Evolutionary conservation across 495 filamentous ascomycete genomes (phyloP).

Genomic region (Penicillium manginii): DNA sequence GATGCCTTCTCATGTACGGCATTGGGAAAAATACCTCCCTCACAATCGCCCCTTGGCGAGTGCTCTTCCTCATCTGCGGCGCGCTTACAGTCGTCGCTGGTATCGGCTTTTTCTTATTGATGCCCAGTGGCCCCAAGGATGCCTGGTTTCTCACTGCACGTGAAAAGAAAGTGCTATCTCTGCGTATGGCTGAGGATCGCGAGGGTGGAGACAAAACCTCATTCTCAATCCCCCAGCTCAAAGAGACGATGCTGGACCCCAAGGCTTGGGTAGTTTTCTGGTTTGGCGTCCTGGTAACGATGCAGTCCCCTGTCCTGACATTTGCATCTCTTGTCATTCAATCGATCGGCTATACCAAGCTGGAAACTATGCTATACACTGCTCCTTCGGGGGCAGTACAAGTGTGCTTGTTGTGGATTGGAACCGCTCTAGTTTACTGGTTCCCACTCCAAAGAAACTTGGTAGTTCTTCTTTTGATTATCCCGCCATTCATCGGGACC

Average conservation of each 20-base stretch:
- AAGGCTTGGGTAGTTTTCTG: conserved; percentile 64
- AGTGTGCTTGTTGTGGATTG: conserved; percentile 37
- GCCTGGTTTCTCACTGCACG: conserved; percentile 60
- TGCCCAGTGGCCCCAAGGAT: conserved; percentile 61
- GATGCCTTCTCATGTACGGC: conserved; percentile 59
- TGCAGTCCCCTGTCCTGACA: conserved; percentile 30
- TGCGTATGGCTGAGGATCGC: conserved; percentile 57
- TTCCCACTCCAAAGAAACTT: conserved; percentile 30
- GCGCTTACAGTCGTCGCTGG: conserved; percentile 55
- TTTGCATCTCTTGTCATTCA: conserved; percentile 44
- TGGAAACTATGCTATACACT: conserved; percentile 38
- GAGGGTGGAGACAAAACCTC: conserved; percentile 63
- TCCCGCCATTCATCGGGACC: conserved; percentile 33
- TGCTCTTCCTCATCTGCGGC: conserved; percentile 52
- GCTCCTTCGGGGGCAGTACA: conserved; percentile 39
- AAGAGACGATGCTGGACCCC: conserved; percentile 57
- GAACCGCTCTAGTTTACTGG: conserved; percentile 24
- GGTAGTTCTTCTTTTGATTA: conserved; percentile 25
- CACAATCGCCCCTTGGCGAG: conserved; percentile 49
- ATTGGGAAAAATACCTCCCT: conserved; percentile 47
- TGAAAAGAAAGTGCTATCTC: conserved; percentile 56
- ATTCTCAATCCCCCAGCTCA: conserved; percentile 58
- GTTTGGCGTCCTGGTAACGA: conserved; percentile 48
- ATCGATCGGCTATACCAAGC: conserved; percentile 30
- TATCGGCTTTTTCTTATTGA: conserved; percentile 53